Evolutionary conservation across 306 rosid species (phyloP), one percentile per base, ranked within the genome.

Genomic region (Pyrus communis): DNA sequence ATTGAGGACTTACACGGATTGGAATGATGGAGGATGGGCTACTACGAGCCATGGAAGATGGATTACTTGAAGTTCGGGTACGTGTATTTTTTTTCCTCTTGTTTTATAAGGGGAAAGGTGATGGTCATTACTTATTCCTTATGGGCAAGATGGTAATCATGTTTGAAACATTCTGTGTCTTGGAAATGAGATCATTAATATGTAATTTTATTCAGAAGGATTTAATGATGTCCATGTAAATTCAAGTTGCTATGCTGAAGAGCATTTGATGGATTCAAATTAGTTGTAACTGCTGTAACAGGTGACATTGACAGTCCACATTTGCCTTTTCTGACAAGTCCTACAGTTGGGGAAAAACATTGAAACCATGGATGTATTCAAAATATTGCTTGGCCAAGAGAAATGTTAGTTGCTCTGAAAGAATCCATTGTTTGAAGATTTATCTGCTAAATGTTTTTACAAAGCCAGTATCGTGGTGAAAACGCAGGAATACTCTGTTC

Each of bases 401-500:
- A n/a, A n/a, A n/a, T n/a, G n/a, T n/a, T n/a, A n/a, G n/a, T n/a
- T 62, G 17, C 6, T 40, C 55, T 55, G 17, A 69, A 42, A 69
- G 23, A 59, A 8, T 12, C 15, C 12, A 1, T 46, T 18, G 58
- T 77, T 5, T 25, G 58, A 25, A 15, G 63, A 64, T 77, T 21
- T 55, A 67, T 73, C 66, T 28, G 80, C 82, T 65, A 28, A 67
- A 27, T 79, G 10, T 28, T 63, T 60, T 72, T 65, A 76, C 57
- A 31, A 33, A 45, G 59, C 63, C 55, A 45, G n/a, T 15, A 13
- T 28, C 30, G 45, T 23, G 66, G 49, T 82, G 78, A 65, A 55
- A 77, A 76, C 77, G 84, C 90, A 95, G 98, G 93, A 77, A 81
- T 79, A 73, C 79, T 77, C 76, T 88, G 70, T 77, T 72, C 87